Evolutionary conservation across 768 basidiomycete genomes (phyloP).

Genomic region (Harrya chromipes): DNA sequence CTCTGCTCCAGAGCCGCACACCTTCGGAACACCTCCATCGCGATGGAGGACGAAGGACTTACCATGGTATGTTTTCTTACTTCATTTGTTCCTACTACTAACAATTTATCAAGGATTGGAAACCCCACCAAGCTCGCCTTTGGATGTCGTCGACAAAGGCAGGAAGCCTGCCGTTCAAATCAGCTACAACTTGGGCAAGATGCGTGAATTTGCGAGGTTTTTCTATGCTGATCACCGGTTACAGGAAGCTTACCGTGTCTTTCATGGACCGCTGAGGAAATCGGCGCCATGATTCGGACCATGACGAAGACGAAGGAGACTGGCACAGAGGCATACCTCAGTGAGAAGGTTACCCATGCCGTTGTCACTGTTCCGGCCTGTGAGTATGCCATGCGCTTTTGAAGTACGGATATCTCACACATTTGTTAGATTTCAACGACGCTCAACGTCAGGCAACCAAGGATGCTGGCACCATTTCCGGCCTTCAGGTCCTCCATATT

Average conservation of each 20-base stretch:
- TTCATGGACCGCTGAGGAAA: slow-evolving; percentile 81
- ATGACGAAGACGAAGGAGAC: slow-evolving; percentile 99
- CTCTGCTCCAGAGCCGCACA: no score
- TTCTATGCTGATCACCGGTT: neutral
- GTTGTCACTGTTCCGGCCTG: slow-evolving; percentile 98
- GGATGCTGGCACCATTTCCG: slow-evolving; percentile 94
- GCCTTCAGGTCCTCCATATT: slow-evolving; percentile 92
- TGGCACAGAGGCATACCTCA: slow-evolving; percentile 94
- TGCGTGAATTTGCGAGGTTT: slow-evolving; percentile 74
- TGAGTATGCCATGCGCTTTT: slow-evolving; percentile 34
- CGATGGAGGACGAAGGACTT: no score
- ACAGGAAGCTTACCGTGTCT: neutral
- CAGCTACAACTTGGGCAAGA: slow-evolving; percentile 72
- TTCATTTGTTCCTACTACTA: no score
- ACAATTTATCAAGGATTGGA: no score
- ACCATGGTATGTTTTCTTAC: no score
- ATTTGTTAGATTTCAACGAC: slow-evolving; percentile 93
- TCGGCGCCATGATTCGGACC: slow-evolving; percentile 95
- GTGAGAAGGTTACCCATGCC: slow-evolving; percentile 93
- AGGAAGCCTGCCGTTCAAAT: slow-evolving; percentile 82
- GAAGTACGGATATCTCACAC: neutral
- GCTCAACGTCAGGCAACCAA: slow-evolving; percentile 99
- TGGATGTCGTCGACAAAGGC: slow-evolving; percentile 71
- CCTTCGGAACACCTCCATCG: no score
- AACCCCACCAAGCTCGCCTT: no score